These are phyloP conservation scores for Quercus ilex DNA, from an alignment of 306 rosid genomes.

Conservation along the genomic window DNA sequence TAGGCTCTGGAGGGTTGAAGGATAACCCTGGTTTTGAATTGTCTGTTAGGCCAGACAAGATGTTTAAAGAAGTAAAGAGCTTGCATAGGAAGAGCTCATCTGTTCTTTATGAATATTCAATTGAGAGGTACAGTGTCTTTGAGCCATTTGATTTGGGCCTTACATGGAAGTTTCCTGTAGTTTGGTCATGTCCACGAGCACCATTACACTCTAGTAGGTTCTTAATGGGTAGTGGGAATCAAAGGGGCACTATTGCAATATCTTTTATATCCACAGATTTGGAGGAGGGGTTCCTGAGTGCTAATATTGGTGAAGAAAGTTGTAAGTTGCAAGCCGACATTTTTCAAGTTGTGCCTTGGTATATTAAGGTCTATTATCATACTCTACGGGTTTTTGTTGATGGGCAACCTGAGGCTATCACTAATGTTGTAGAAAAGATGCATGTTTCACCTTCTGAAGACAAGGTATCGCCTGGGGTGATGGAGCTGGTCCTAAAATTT, in stretches of 20 bases:
- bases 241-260: slow-evolving; percentile 93
- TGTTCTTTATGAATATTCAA: slow-evolving; percentile 56
- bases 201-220: slow-evolving; percentile 85
- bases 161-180: slow-evolving; percentile 69
- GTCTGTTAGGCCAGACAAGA: slow-evolving; percentile 61
- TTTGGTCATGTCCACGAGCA: slow-evolving; percentile 72
- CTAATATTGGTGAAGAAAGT: slow-evolving; percentile 34
- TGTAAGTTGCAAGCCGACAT: slow-evolving; percentile 72
- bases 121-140: slow-evolving; percentile 43
- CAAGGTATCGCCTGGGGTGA: slow-evolving; percentile 80
- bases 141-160: slow-evolving; percentile 75
- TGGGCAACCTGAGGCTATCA: slow-evolving; percentile 44
- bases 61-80: slow-evolving; percentile 49
- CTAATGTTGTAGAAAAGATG: slow-evolving; percentile 64
- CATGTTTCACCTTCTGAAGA: slow-evolving; percentile 89
- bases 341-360: slow-evolving; percentile 98
- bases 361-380: slow-evolving; percentile 85
- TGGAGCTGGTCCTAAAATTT: slow-evolving; percentile 74
- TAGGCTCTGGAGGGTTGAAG: slow-evolving; percentile 35
- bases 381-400: slow-evolving; percentile 65
- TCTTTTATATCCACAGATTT: slow-evolving; percentile 65
- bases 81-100: slow-evolving; percentile 36
- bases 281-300: slow-evolving; percentile 31
- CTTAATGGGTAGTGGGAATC: slow-evolving; percentile 89
- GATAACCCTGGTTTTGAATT: slow-evolving; percentile 59